Evolutionary conservation across 2,329 filamentous ascomycete species (phyloP).

Genomic region (Trichophyton benhamiae): DNA sequence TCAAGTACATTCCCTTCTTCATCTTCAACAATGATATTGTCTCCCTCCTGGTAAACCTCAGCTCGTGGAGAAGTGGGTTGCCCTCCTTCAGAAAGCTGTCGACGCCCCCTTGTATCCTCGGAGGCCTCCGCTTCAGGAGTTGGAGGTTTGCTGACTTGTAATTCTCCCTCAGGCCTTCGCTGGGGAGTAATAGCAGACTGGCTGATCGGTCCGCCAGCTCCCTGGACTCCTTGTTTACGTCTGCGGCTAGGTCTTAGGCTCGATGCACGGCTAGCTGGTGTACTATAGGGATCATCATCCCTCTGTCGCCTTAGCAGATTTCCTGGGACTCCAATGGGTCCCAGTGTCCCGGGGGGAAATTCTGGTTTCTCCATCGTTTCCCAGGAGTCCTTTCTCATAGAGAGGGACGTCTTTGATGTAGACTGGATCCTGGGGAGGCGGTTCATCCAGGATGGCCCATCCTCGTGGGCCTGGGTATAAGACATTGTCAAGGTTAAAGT

Average conservation of each 20-base stretch:
- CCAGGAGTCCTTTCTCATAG: slow-evolving; percentile 56
- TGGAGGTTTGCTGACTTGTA: slow-evolving; percentile 15
- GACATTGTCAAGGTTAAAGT: slow-evolving; percentile 91
- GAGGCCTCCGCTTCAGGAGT: slow-evolving; percentile 12
- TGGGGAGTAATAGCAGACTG: slow-evolving; percentile 78
- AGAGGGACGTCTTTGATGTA: slow-evolving; percentile 68
- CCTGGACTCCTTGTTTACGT: slow-evolving; percentile 54
- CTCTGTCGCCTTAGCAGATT: slow-evolving; percentile 69
- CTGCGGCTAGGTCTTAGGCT: slow-evolving; percentile 42
- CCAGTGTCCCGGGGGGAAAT: slow-evolving; percentile 57
- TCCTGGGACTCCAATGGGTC: slow-evolving; percentile 57
- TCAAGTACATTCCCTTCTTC: slow-evolving; percentile 74
- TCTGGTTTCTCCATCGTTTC: slow-evolving; percentile 45
- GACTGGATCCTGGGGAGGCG: slow-evolving; percentile 73
- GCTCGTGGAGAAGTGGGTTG: slow-evolving; percentile 16
- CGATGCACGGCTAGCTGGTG: slow-evolving; percentile 44
- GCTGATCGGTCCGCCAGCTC: slow-evolving; percentile 73
- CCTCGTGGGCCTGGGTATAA: slow-evolving; percentile 80
- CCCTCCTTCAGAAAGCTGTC: slow-evolving; percentile 20
- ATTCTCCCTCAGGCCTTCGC: slow-evolving; percentile 22
- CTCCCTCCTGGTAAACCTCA: slow-evolving; percentile 70
- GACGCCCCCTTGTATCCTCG: background rate
- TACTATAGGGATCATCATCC: slow-evolving; percentile 57
- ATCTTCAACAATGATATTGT: slow-evolving; percentile 70
- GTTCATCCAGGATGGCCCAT: slow-evolving; percentile 90